Percentiles rank a stretch among this genome's conserved stretches.
Conservation (phyloP, 352 stramenopile genomes). For the Phytophthora palmivora region DNA sequence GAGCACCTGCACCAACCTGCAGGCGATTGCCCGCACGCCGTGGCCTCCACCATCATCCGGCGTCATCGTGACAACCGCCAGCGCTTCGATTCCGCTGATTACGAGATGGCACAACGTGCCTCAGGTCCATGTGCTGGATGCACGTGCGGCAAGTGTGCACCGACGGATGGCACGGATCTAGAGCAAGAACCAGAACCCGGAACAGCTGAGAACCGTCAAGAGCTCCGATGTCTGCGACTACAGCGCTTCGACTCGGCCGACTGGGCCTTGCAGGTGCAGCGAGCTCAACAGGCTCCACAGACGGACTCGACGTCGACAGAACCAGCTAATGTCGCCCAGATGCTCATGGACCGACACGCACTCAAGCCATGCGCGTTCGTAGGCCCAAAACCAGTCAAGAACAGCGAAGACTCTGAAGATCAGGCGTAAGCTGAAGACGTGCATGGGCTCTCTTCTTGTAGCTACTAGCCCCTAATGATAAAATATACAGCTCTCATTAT, state of each 20-base stretch:
- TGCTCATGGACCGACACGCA: slow-evolving; percentile 67
- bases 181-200: slow-evolving; percentile 53
- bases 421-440: slow-evolving; percentile 38
- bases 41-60: slow-evolving; percentile 59
- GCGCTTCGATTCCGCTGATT: slow-evolving; percentile 82
- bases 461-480: slow-evolving; percentile 18
- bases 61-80: slow-evolving; percentile 60
- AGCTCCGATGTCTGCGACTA: slow-evolving; percentile 59
- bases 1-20: slow-evolving; percentile 26
- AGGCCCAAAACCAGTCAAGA: slow-evolving; percentile 30
- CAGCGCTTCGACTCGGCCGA: slow-evolving; percentile 84
- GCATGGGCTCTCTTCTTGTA: slow-evolving; percentile 21
- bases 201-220: slow-evolving; percentile 38
- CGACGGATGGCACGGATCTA: slow-evolving; percentile 34
- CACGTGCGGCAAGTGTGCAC: slow-evolving; percentile 28
- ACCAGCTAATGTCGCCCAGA: slow-evolving; percentile 48
- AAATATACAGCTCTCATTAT: slow-evolving; percentile 25
- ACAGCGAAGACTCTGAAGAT: slow-evolving; percentile 19
- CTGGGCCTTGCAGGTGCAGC: slow-evolving; percentile 58
- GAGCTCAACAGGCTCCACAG: slow-evolving; percentile 14
- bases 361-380: slow-evolving; percentile 61
- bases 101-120: slow-evolving; percentile 52
- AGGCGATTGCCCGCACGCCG: slow-evolving; percentile 29
- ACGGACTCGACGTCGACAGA: slow-evolving; percentile 10
- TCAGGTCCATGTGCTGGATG: slow-evolving; percentile 33